These are phyloP conservation scores for Phytophthora litchii DNA, from an alignment of 352 stramenopile species.

Conservation along the genomic window DNA sequence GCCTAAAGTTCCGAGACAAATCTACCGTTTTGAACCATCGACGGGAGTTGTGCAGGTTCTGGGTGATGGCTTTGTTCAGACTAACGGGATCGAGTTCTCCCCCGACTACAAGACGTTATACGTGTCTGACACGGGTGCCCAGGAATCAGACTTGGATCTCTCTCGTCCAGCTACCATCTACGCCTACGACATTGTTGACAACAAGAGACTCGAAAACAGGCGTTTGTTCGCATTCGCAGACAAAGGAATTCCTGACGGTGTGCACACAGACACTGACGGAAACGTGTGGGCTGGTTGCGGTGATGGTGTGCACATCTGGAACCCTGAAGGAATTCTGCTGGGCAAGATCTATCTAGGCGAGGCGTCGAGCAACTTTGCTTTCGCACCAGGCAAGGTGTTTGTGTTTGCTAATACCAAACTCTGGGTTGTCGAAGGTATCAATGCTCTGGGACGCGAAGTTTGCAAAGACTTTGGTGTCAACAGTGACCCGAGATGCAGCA, in stretches of 20 bases:
- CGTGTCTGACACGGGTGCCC: conserved; percentile 20
- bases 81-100: conserved; percentile 28
- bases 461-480: conserved; percentile 29
- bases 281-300: conserved; percentile 27
- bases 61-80: conserved; percentile 15
- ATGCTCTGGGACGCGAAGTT: conserved; percentile 25
- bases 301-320: conserved; percentile 29
- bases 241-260: conserved; percentile 22
- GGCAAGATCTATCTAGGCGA: conserved; percentile 28
- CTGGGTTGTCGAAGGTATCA: conserved; percentile 25
- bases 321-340: conserved; percentile 23
- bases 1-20: conserved; percentile 14
- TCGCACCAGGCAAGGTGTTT: conserved; percentile 24
- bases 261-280: conserved; percentile 22
- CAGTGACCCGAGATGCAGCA: conserved; percentile 24
- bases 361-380: conserved; percentile 26
- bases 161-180: conserved; percentile 25
- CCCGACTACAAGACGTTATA: conserved; percentile 33
- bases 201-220: conserved; percentile 20
- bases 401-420: conserved; percentile 19
- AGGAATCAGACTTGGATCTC: conserved; percentile 18
- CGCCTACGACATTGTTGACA: conserved; percentile 24
- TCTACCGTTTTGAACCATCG: conserved; percentile 30
- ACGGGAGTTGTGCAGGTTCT: conserved; percentile 27
- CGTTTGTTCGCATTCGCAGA: conserved; percentile 24